Conservation (phyloP, 169 alveolate species). For the Plasmodium yoelii region DNA sequence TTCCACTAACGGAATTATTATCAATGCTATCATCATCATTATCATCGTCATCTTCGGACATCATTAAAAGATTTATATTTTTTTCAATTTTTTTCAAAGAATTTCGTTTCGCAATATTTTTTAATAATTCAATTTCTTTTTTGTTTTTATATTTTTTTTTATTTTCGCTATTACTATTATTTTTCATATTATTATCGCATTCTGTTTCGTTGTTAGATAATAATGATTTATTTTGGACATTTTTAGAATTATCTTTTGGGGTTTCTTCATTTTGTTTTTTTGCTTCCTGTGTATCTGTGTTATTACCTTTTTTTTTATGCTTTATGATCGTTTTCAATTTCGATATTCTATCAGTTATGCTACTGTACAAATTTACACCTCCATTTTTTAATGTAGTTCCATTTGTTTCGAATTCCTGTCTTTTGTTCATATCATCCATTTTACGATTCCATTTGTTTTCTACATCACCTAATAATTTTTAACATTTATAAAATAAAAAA, state of each 20-base stretch:
- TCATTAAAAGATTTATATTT: slow-evolving; percentile 45
- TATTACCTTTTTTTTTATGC: slow-evolving; percentile 17
- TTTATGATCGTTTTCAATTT: slow-evolving; percentile 69
- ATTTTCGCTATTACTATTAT: neutral
- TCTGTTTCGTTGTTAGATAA: neutral
- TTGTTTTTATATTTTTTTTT: neutral
- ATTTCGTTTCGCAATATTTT: slow-evolving; percentile 29
- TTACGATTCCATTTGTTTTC: neutral
- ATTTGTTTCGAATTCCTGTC: slow-evolving; percentile 2
- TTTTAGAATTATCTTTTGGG: slow-evolving; percentile 11
- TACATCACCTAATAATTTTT: neutral
- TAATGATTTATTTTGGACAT: neutral
- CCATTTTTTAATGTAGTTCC: slow-evolving; percentile 10
- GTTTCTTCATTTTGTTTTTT: neutral
- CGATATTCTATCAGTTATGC: slow-evolving; percentile 58
- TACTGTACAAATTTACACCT: slow-evolving; percentile 17
- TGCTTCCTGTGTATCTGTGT: neutral
- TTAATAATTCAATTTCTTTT: slow-evolving; percentile 30
- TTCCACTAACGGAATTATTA: too few species aligned
- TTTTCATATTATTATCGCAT: neutral
- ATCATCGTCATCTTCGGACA: slow-evolving; percentile 28
- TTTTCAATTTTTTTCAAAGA: slow-evolving; percentile 63
- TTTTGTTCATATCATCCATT: neutral
- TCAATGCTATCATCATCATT: neutral
- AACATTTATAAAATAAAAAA: neutral